Evolutionary conservation across 2,329 filamentous ascomycete species (phyloP), one percentile per base, ranked within the genome.

Genomic region (Nigrospora sphaerica): DNA sequence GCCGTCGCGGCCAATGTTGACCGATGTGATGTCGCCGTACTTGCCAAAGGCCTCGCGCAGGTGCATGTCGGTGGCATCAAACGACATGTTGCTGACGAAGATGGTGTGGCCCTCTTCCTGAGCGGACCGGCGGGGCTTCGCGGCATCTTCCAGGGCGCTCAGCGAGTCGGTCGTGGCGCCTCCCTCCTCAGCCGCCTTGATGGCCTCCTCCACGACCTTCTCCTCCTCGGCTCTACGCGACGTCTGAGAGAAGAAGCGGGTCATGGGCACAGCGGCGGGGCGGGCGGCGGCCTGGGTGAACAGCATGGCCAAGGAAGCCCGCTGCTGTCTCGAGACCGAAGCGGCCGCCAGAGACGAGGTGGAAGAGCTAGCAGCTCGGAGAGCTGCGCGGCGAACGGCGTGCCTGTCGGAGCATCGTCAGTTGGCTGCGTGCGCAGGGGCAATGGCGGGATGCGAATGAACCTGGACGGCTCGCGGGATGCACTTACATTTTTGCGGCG

Each of bases 31-130:
- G 1, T 60, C 52, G 36, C 64, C 64, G 36, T 60, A 66, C 41
- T 74, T 71, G 50, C 67, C 62, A 59, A 87, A 83, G 39, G 81
- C 74, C 43, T 74, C 70, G 55, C 73, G 69, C 40, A 89, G 56
- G 52, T 85, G 76, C 31, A 77, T 72, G 6, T 77, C 73, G 6
- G 75, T 81, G 46, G 85, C 75, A 59, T 88, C 83, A 60, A 81
- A 88, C 62, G 80, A 81, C 39, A 88, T 66, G 63, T 88, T 88
- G 49, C 81, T 83, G 51, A 88, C 59, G 57, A 84, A 88, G 49
- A 88, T 54, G 9, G 70, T 75, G 39, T 32, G n/a, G 46, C 14
- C 16, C 33, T 42, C 33, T 12, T 33, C 23, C 42, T 48, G 18
- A 34, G 32, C 42, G 34, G 42, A 17, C 32, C 3, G 31, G 32